Percentiles rank a stretch among this genome's conserved stretches.
phyloP scores from a whole-genome alignment of 768 basidiomycete genomes.

The Mycena maculata region DNA sequence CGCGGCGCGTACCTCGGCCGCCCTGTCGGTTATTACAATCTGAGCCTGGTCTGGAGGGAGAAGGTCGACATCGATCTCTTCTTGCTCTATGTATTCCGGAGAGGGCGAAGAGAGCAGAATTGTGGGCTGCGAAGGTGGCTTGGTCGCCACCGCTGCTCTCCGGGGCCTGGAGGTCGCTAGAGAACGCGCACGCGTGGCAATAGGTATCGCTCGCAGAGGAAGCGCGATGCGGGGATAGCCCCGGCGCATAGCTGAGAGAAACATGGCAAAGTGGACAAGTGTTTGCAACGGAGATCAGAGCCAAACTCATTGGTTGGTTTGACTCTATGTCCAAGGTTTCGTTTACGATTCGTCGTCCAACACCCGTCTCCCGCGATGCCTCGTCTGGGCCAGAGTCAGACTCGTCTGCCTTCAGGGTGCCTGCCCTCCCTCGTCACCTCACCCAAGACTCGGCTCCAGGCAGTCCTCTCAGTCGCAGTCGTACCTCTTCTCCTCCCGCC shows the following conservation, averaged over 20 bases:
- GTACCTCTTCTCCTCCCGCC: slow-evolving; percentile 64
- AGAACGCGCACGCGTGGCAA: slow-evolving; percentile 22
- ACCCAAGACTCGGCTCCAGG: slow-evolving; percentile 56
- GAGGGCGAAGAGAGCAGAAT: slow-evolving; percentile 64
- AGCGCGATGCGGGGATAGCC: not conserved
- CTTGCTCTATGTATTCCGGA: slow-evolving; percentile 62
- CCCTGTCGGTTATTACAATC: slow-evolving; percentile 75
- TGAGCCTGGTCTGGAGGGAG: slow-evolving; percentile 64
- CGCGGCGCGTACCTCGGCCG: slow-evolving; percentile 69
- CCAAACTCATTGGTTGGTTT: slow-evolving; percentile 14
- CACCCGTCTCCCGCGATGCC: slow-evolving; percentile 69
- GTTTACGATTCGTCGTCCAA: slow-evolving; percentile 87
- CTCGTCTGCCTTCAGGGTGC: slow-evolving; percentile 62
- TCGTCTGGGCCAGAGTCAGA: slow-evolving; percentile 77
- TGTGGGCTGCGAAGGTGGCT: slow-evolving; percentile 60
- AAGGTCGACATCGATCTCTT: slow-evolving; percentile 73
- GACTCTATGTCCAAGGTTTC: slow-evolving; percentile 65
- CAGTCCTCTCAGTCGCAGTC: slow-evolving; percentile 67
- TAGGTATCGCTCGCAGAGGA: not conserved
- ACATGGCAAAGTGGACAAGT: not conserved
- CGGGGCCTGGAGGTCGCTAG: slow-evolving; percentile 37
- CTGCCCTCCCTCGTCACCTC: slow-evolving; percentile 71
- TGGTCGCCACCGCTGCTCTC: slow-evolving; percentile 52
- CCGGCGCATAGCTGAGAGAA: slow-evolving; percentile 20
- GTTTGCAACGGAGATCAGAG: not conserved